Evolutionary conservation across 108 stramenopile genomes (phyloP), one percentile per base, ranked within the genome.

Genomic region (Nannochloropsis salina): DNA sequence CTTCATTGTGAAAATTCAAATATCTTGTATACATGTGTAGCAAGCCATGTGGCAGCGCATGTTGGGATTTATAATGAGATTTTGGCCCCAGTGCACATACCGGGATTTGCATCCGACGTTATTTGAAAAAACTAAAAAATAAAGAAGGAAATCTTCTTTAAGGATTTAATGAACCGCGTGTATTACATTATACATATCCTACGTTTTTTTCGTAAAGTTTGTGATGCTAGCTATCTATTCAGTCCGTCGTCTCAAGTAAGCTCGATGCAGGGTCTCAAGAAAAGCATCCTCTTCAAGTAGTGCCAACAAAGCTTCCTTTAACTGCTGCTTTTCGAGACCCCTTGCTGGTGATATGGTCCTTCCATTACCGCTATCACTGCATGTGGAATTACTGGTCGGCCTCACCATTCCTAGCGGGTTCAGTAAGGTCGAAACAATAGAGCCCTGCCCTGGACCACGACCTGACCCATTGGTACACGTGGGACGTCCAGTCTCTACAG

Each of bases 361-460:
- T 74, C 61, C 61, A 74, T 74, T 74, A n/a, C 61, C n/a, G 61
- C 6, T 74, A n/a, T n/a, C n/a, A 74, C 61, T 74, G 31, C 31
- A 31, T 31, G 31, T 31, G 31, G 31, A 31, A n/a, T n/a, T 74
- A 74, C 61, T 74, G 61, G 1, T 74, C 61, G 61, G 61, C n/a
- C 61, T 74, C n/a, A 74, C 61, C 61, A 74, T 6, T 74, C n/a
- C 61, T n/a, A 74, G n/a, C 61, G 61, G 61, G 61, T 74, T 74
- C 61, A 74, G 61, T n/a, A 74, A 74, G 15, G 6, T n/a, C 15
- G 61, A 74, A 74, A 15, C 8, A 31, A 31, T 31, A 31, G 31
- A 31, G 1, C 31, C 31, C 31, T 31, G 31, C 31, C 31, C 31
- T 31, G 31, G 31, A 31, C 31, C 31, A 31, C 31, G 31, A n/a